Conservation (phyloP, 139 green algal genomes). For the Picochlorum sp. region DNA sequence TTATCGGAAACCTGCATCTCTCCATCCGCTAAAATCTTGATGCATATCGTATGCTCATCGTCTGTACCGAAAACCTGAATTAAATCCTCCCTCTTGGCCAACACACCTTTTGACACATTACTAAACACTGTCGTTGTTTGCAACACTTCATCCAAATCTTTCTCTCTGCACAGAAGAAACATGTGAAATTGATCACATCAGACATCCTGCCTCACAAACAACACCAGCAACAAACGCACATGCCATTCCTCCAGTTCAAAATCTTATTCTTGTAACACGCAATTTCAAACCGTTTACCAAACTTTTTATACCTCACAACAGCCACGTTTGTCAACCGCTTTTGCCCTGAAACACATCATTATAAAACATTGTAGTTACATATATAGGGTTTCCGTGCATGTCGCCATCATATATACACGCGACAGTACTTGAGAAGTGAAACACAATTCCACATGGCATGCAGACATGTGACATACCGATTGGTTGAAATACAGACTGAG, state of each 20-base stretch:
- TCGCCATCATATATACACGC: too few relatives aligned
- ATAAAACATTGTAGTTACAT: too few relatives aligned
- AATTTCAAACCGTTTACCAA: conserved; percentile 90
- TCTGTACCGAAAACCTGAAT: conserved; percentile 81
- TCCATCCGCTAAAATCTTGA: conserved; percentile 79
- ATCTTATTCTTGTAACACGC: conserved; percentile 99
- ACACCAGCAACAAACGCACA: conserved; percentile 46
- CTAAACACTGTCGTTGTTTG: conserved; percentile 88
- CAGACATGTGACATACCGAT: conserved; percentile 11
- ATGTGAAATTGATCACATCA: neutral
- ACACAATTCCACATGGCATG: neutral
- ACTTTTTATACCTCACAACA: conserved; percentile 85
- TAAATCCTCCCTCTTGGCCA: conserved; percentile 87
- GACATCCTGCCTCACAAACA: neutral
- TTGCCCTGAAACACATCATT: conserved; percentile 58
- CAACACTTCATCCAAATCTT: conserved; percentile 96
- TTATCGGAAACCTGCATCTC: conserved; percentile 95
- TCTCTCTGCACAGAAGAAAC: conserved; percentile 64
- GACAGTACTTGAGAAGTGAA: neutral
- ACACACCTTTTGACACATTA: conserved; percentile 91
- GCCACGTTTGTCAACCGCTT: conserved; percentile 98
- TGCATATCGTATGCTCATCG: conserved; percentile 73
- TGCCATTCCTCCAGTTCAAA: conserved; percentile 73
- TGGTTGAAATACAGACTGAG: conserved; percentile 24
- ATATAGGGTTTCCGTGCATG: too few relatives aligned